Percentiles rank a stretch among this genome's conserved stretches.
Evolutionary conservation across 2,329 filamentous ascomycete species (phyloP).

Genomic region (Arthroderma sp.): DNA sequence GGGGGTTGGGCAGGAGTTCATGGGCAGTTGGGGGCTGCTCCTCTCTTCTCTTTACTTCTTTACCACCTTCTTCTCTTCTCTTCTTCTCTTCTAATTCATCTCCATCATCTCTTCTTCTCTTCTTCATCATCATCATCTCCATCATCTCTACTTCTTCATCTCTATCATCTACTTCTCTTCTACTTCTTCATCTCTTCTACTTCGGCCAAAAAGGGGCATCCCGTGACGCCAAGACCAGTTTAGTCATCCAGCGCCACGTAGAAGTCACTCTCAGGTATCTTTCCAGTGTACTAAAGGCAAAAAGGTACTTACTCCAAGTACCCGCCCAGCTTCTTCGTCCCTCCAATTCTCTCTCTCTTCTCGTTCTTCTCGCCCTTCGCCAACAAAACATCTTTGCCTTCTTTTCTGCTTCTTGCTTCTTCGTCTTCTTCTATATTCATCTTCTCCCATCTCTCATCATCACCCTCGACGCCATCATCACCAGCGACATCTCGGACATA

Average conservation of each 20-base stretch:
- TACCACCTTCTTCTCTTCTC: too few species aligned
- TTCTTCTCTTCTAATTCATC: neutral
- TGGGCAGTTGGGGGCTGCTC: too few species aligned
- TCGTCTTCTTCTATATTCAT: neutral
- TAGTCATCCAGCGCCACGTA: slow-evolving; percentile 3
- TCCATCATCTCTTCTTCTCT: neutral
- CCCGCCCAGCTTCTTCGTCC: too few species aligned
- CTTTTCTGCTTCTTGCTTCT: neutral
- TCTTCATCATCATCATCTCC: neutral
- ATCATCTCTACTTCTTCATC: neutral
- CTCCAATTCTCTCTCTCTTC: too few species aligned
- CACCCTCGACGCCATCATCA: neutral
- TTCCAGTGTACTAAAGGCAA: neutral
- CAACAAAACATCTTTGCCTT: neutral
- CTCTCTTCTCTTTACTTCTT: too few species aligned
- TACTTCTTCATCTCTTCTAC: neutral
- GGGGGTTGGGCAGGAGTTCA: too few species aligned
- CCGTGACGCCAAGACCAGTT: neutral
- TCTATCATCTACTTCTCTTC: neutral
- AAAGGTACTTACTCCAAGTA: neutral
- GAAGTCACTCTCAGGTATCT: neutral
- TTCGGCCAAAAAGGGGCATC: neutral
- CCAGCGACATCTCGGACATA: too few species aligned
- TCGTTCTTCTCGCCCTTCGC: neutral
- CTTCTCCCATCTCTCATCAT: neutral